These are phyloP conservation scores for Didymella pomorum DNA, from an alignment of 2,329 filamentous ascomycete genomes.

Conservation along the genomic window DNA sequence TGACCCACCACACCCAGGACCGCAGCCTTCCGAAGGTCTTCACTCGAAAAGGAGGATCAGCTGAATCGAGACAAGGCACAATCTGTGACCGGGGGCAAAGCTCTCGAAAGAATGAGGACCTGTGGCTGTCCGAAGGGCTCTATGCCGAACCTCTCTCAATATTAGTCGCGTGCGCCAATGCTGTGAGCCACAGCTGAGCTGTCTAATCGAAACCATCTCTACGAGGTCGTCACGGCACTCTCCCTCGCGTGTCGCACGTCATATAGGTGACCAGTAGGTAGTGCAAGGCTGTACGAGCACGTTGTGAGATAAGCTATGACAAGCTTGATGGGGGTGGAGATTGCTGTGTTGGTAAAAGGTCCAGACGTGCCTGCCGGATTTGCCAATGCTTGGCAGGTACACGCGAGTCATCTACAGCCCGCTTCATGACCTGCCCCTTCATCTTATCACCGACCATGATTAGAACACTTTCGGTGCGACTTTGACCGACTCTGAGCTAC, in stretches of 20 bases:
- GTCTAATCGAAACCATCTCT: background rate
- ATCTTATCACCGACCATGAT: conserved; percentile 3
- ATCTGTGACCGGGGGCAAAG: background rate
- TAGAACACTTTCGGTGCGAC: background rate
- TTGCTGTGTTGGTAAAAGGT: conserved; percentile 2
- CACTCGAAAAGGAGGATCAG: conserved; percentile 10
- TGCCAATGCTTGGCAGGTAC: conserved; percentile 16
- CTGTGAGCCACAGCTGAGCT: background rate
- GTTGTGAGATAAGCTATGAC: conserved; percentile 6
- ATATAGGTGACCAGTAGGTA: background rate
- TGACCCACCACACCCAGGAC: conserved; percentile 6
- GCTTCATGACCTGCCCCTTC: conserved; percentile 9
- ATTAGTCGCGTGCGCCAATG: background rate
- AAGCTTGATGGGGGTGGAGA: conserved; percentile 14
- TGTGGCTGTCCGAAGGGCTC: background rate
- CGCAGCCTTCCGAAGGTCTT: background rate
- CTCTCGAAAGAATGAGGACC: background rate
- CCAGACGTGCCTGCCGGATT: background rate
- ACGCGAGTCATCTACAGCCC: conserved; percentile 9
- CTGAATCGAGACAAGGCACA: conserved; percentile 1
- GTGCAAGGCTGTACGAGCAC: background rate
- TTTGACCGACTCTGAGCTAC: background rate
- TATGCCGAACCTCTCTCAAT: background rate
- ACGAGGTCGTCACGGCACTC: background rate
- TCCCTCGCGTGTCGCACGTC: background rate